phyloP scores from a whole-genome alignment of 192 early-diverging fungal genomes.

The Entophlyctis luteolus region DNA sequence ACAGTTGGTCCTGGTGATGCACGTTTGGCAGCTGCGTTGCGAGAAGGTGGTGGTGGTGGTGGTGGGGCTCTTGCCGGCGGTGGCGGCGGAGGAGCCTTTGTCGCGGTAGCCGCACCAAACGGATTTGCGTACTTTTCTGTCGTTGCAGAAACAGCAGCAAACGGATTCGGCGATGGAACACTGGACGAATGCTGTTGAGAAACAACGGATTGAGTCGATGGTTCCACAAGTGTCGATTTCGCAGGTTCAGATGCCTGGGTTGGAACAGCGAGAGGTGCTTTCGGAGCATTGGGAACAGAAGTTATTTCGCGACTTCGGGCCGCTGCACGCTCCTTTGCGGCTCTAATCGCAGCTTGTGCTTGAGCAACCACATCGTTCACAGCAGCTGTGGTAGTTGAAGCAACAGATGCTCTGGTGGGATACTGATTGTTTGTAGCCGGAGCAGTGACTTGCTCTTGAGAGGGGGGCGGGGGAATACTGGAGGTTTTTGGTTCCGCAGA shows the following conservation, averaged over 20 bases:
- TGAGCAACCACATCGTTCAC: slow-evolving; percentile 46
- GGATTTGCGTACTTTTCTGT: neutral
- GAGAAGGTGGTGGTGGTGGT: neutral
- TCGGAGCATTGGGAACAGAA: neutral
- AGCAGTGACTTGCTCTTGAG: slow-evolving; percentile 1
- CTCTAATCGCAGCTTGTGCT: slow-evolving; percentile 44
- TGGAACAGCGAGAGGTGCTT: neutral
- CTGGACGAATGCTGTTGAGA: neutral
- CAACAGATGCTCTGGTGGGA: too few species aligned
- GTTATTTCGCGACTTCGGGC: slow-evolving; percentile 13
- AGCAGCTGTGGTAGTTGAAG: neutral
- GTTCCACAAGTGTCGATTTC: neutral
- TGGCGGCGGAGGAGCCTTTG: neutral
- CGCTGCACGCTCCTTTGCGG: slow-evolving; percentile 44
- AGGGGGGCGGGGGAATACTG: neutral
- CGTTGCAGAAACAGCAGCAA: neutral
- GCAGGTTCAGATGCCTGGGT: neutral
- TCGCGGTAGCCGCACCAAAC: neutral
- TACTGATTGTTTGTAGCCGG: too few species aligned
- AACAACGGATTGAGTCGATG: neutral
- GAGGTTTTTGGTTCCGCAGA: neutral
- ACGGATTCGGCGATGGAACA: neutral
- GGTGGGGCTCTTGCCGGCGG: neutral
- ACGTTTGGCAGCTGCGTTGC: neutral
- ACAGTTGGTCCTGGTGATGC: neutral